A percentile compares a stretch with the other conserved stretches of the same genome.
phyloP scores from a whole-genome alignment of 495 filamentous ascomycete species.

The Paragyromitra xinjiangensis region DNA sequence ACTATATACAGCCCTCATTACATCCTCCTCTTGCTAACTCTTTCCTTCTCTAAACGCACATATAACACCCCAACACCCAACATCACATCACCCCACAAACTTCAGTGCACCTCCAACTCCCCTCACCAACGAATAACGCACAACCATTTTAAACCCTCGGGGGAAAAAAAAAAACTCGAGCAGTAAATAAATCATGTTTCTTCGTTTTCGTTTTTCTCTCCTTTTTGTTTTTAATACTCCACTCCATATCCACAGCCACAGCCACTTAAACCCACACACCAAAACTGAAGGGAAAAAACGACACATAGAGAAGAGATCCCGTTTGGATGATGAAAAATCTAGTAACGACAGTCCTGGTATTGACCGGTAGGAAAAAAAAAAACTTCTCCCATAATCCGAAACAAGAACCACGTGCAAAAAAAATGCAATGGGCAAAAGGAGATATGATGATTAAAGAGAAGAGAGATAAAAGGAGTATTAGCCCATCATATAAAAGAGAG shows the following conservation, averaged over 20 bases:
- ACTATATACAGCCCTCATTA: too few species aligned
- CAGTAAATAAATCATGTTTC: constrained; percentile 6
- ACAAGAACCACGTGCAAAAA: constrained; percentile 11
- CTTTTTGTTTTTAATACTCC: constrained; percentile 34
- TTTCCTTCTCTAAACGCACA: background rate
- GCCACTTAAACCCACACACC: background rate
- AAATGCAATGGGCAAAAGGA: background rate
- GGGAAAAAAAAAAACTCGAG: too few species aligned
- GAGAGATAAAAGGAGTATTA: constrained; percentile 19
- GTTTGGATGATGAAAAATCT: constrained; percentile 24
- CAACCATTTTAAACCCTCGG: background rate
- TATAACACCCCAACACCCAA: background rate
- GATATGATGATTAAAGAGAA: constrained; percentile 5
- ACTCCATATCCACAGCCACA: constrained; percentile 1
- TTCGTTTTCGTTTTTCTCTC: constrained; percentile 17
- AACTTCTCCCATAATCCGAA: constrained; percentile 12
- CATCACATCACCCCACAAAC: background rate
- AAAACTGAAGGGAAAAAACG: constrained; percentile 12
- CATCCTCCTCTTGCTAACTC: too few species aligned
- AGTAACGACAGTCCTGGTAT: constrained; percentile 26
- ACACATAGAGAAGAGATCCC: constrained; percentile 24
- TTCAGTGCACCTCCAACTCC: too few species aligned
- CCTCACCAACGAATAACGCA: background rate
- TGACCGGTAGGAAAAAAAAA: background rate
- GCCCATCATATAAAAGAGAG: constrained; percentile 17